phyloP scores from a whole-genome alignment of 768 basidiomycete species.

The Lepiota venenata region DNA sequence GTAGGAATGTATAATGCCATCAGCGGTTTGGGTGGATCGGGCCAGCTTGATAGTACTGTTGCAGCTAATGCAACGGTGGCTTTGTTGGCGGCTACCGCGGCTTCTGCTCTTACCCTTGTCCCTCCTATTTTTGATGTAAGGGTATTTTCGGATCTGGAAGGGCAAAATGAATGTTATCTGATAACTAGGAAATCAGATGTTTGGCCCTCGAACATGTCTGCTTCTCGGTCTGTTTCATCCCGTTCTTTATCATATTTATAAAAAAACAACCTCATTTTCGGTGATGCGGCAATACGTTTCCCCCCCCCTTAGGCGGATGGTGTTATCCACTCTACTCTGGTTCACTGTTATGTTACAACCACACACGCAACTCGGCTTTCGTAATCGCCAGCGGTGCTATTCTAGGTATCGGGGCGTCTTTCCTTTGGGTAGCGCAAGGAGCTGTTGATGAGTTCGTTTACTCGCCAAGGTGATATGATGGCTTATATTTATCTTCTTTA shows the following conservation, averaged over 20 bases:
- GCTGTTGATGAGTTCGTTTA: slow-evolving; percentile 17
- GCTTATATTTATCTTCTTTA: background rate
- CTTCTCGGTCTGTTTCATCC: slow-evolving; percentile 21
- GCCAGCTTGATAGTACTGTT: slow-evolving; percentile 26
- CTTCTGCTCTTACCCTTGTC: slow-evolving; percentile 24
- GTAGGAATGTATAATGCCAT: slow-evolving; percentile 29
- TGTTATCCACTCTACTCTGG: slow-evolving; percentile 26
- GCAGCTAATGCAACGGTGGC: slow-evolving; percentile 27
- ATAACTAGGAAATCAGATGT: slow-evolving; percentile 16
- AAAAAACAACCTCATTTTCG: too few relatives aligned
- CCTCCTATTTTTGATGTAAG: slow-evolving; percentile 26
- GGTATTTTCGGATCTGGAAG: background rate
- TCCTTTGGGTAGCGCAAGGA: slow-evolving; percentile 27
- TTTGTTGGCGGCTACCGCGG: slow-evolving; percentile 24
- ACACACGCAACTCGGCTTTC: slow-evolving; percentile 24
- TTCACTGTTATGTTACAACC: slow-evolving; percentile 25
- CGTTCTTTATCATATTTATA: background rate
- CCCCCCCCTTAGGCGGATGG: slow-evolving; percentile 21
- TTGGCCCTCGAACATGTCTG: slow-evolving; percentile 23
- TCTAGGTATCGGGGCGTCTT: slow-evolving; percentile 25
- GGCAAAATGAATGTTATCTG: background rate
- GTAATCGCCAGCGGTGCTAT: slow-evolving; percentile 26
- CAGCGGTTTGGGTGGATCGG: slow-evolving; percentile 25
- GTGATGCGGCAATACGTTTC: background rate
- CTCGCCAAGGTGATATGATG: background rate